A percentile compares a stretch with the other conserved stretches of the same genome.
phyloP scores from a whole-genome alignment of 2,329 filamentous ascomycete genomes.

The Fusarium chuoi region DNA sequence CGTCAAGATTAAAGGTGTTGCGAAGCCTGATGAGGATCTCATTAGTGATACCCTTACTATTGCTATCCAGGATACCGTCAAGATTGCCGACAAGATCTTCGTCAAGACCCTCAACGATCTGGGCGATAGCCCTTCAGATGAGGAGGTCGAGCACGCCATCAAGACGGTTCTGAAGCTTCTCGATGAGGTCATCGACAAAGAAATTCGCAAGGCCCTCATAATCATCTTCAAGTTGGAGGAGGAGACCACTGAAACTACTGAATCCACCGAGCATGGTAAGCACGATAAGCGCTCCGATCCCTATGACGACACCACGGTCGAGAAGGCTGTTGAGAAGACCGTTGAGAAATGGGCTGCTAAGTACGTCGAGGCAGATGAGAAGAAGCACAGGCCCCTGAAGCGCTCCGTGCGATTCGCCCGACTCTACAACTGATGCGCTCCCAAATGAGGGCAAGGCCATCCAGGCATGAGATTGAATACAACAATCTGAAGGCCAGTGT shows the following conservation, averaged over 20 bases:
- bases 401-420: conserved; percentile 22
- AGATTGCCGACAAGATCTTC: conserved; percentile 10
- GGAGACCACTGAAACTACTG: background rate
- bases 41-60: background rate
- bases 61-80: background rate
- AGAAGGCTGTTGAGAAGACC: conserved; percentile 24
- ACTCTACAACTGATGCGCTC: conserved; percentile 32
- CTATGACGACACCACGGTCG: conserved; percentile 22
- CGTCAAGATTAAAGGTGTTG: conserved; percentile 5
- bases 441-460: conserved; percentile 12
- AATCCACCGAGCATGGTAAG: background rate
- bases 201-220: conserved; percentile 17
- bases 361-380: conserved; percentile 8
- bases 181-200: conserved; percentile 10
- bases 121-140: background rate
- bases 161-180: conserved; percentile 14
- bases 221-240: conserved; percentile 12
- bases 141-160: background rate
- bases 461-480: background rate
- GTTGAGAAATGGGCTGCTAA: conserved; percentile 12
- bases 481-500: background rate
- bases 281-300: conserved; percentile 1
- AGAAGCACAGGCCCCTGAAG: background rate
- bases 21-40: background rate
- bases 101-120: conserved; percentile 1